Conservation (phyloP, 495 filamentous ascomycete species). For the Apiosordaria backusii region DNA sequence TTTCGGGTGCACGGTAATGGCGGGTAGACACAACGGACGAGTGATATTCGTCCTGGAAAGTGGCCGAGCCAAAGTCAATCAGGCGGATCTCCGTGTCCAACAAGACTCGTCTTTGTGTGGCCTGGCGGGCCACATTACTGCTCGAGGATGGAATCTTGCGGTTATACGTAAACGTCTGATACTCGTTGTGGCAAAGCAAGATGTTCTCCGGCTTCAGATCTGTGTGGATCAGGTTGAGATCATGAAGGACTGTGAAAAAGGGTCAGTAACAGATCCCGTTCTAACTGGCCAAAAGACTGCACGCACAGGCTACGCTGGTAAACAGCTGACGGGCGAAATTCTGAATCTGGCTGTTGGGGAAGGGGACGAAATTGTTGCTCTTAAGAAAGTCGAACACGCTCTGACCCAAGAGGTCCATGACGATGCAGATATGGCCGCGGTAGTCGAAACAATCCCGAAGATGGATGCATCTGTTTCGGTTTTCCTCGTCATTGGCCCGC, state of each 20-base stretch:
- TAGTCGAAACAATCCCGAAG: slow-evolving; percentile 96
- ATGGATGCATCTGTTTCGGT: slow-evolving; percentile 96
- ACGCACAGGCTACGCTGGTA: slow-evolving; percentile 97
- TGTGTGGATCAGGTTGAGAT: slow-evolving; percentile 96
- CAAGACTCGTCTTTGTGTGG: slow-evolving; percentile 80
- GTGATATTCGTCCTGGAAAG: slow-evolving; percentile 97
- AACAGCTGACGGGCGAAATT: slow-evolving; percentile 92
- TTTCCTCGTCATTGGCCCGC: slow-evolving; percentile 81
- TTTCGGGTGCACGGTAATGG: slow-evolving; percentile 95
- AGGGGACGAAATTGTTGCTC: slow-evolving; percentile 88
- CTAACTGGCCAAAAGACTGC: background rate
- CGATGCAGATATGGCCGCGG: slow-evolving; percentile 97
- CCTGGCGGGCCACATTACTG: slow-evolving; percentile 66
- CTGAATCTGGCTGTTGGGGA: slow-evolving; percentile 99
- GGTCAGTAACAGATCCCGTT: slow-evolving; percentile 26
- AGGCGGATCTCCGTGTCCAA: slow-evolving; percentile 94
- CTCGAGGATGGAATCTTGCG: slow-evolving; percentile 91
- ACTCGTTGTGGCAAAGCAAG: slow-evolving; percentile 80
- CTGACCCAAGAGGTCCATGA: slow-evolving; percentile 92
- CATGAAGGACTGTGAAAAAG: slow-evolving; percentile 71
- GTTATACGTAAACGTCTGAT: slow-evolving; percentile 97
- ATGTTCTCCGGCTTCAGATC: slow-evolving; percentile 99
- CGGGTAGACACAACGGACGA: slow-evolving; percentile 94
- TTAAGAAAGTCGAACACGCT: slow-evolving; percentile 99
- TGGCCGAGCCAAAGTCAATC: slow-evolving; percentile 97